phyloP scores from a whole-genome alignment of 2,329 filamentous ascomycete genomes.

The Fusarium albidum region DNA sequence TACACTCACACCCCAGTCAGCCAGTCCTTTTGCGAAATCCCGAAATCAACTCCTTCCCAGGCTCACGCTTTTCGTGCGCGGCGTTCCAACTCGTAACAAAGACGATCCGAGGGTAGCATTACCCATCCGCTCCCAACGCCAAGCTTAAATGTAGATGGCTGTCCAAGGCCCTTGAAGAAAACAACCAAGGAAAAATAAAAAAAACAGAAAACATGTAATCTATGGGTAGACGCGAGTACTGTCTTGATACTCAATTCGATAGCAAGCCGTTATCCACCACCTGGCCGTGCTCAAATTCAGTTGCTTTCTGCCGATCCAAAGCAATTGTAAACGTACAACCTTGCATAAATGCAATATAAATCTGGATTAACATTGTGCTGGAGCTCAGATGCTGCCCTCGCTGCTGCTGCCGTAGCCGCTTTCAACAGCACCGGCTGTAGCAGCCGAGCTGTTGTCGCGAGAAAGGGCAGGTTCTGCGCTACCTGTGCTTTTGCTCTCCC shows the following conservation, averaged over 20 bases:
- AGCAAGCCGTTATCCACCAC: neutral
- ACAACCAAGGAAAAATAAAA: too few species aligned
- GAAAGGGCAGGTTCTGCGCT: constrained; percentile 39
- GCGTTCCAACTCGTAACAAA: constrained; percentile 7
- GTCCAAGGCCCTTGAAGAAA: constrained; percentile 14
- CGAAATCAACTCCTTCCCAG: constrained; percentile 5
- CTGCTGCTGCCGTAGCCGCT: constrained; percentile 50
- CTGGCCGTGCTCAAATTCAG: neutral
- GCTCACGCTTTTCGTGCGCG: constrained; percentile 7
- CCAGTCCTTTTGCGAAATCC: constrained; percentile 1
- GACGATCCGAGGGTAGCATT: constrained; percentile 26
- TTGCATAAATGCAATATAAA: neutral
- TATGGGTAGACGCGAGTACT: neutral
- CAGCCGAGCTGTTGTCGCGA: constrained; percentile 47
- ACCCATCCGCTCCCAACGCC: constrained; percentile 31
- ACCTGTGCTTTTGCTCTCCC: constrained; percentile 44
- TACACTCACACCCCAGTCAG: neutral
- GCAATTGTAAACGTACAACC: constrained; percentile 10
- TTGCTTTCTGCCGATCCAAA: neutral
- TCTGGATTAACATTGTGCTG: neutral
- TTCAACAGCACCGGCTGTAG: constrained; percentile 50
- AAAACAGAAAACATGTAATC: constrained; percentile 5
- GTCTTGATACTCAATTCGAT: constrained; percentile 6
- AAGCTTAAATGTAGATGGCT: constrained; percentile 32
- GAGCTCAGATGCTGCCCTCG: constrained; percentile 39